These are phyloP conservation scores for Rhynchospora pubera DNA, from an alignment of 176 grass and related monocot genomes.

Conservation along the genomic window DNA sequence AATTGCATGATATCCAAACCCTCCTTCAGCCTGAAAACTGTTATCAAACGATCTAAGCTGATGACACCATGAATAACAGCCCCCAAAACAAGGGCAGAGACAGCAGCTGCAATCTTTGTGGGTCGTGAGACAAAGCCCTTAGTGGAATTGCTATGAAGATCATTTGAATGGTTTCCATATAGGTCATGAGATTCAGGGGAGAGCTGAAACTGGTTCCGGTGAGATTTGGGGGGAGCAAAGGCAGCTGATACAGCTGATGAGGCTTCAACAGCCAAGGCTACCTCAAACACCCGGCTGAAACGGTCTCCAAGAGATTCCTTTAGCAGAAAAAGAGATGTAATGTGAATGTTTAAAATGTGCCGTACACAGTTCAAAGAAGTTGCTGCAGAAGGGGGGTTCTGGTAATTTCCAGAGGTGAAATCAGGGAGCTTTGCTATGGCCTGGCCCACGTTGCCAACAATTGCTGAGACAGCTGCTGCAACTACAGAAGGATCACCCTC, in stretches of 20 bases:
- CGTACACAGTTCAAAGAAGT: slow-evolving; percentile 57
- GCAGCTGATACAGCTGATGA: slow-evolving; percentile 57
- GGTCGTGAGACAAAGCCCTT: slow-evolving; percentile 63
- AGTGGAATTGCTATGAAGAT: slow-evolving; percentile 44
- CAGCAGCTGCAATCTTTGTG: slow-evolving; percentile 67
- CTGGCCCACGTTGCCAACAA: slow-evolving; percentile 70
- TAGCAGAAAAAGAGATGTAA: slow-evolving; percentile 74
- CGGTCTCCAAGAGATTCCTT: slow-evolving; percentile 94
- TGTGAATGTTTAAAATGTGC: slow-evolving; percentile 70
- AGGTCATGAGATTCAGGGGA: slow-evolving; percentile 78
- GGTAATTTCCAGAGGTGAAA: slow-evolving; percentile 58
- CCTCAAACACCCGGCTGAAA: slow-evolving; percentile 62
- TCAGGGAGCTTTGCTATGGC: slow-evolving; percentile 76
- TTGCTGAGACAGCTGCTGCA: slow-evolving; percentile 76
- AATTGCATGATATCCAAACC: slow-evolving; percentile 77
- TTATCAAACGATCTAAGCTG: slow-evolving; percentile 77
- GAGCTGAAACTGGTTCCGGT: slow-evolving; percentile 85
- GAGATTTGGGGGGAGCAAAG: slow-evolving; percentile 62
- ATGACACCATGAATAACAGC: slow-evolving; percentile 73
- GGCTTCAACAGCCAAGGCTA: slow-evolving; percentile 78
- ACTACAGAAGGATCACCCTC: slow-evolving; percentile 70
- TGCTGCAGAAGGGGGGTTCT: slow-evolving; percentile 40
- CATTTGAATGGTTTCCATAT: slow-evolving; percentile 71
- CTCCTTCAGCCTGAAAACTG: slow-evolving; percentile 83
- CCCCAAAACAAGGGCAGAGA: slow-evolving; percentile 88